phyloP scores from a whole-genome alignment of 1,284 basidiomycete species.

The Meripilus lineatus region DNA sequence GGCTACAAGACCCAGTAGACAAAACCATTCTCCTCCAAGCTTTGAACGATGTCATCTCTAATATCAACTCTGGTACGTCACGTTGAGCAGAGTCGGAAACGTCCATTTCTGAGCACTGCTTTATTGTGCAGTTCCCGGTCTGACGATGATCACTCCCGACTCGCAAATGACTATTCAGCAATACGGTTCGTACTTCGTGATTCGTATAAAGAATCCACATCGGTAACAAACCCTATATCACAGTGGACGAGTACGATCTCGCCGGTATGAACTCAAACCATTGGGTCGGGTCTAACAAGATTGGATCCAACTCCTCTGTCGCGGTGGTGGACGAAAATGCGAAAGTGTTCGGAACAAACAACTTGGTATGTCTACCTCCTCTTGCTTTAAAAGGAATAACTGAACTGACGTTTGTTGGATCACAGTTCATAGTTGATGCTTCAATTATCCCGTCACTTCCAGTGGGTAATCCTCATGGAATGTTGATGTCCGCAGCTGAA shows the following conservation, averaged over 20 bases:
- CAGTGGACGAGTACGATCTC: slow-evolving; percentile 45
- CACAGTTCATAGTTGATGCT: slow-evolving; percentile 35
- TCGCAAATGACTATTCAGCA: slow-evolving; percentile 45
- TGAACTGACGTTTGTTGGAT: slow-evolving; percentile 9
- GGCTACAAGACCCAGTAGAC: slow-evolving; percentile 55
- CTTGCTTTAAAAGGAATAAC: neutral
- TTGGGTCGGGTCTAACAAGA: slow-evolving; percentile 50
- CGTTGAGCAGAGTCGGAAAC: neutral
- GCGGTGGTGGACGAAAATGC: slow-evolving; percentile 54
- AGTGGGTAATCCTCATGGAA: slow-evolving; percentile 49
- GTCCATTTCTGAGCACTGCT: neutral
- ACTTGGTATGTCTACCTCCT: slow-evolving; percentile 36
- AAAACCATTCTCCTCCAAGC: slow-evolving; percentile 44
- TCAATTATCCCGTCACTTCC: slow-evolving; percentile 42
- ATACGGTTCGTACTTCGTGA: slow-evolving; percentile 36
- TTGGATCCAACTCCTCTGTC: slow-evolving; percentile 33
- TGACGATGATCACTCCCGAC: slow-evolving; percentile 57
- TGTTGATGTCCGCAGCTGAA: slow-evolving; percentile 51
- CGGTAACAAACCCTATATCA: neutral
- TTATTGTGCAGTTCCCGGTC: slow-evolving; percentile 33
- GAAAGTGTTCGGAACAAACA: slow-evolving; percentile 54
- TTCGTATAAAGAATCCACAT: neutral
- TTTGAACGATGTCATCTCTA: slow-evolving; percentile 43
- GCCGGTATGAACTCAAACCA: slow-evolving; percentile 49
- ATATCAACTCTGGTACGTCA: slow-evolving; percentile 34